Evolutionary conservation across 1,139 yeast species (phyloP).

Genomic region (Meyerozyma sp.): DNA sequence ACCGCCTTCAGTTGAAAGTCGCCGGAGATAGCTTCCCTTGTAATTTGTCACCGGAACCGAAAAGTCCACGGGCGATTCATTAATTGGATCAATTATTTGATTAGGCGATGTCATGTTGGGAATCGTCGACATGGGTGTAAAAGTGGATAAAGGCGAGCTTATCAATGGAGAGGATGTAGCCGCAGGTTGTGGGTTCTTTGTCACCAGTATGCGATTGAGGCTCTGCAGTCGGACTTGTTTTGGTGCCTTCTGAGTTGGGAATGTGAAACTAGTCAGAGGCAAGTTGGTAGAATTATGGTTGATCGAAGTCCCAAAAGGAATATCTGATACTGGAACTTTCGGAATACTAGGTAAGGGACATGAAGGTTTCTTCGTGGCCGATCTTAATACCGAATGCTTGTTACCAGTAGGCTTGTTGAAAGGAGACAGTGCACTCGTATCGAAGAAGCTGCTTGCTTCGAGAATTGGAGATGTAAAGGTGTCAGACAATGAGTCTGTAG

Average conservation of each 20-base stretch:
- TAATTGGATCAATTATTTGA: slow-evolving; percentile 31
- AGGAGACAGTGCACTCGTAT: slow-evolving; percentile 7
- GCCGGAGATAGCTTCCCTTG: slow-evolving; percentile 17
- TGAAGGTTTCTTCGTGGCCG: slow-evolving; percentile 16
- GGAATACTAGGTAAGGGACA: slow-evolving; percentile 11
- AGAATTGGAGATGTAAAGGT: slow-evolving; percentile 20
- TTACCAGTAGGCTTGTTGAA: slow-evolving; percentile 2
- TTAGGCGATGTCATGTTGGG: slow-evolving; percentile 18
- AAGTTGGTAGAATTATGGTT: slow-evolving; percentile 1
- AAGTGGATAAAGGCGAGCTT: slow-evolving; percentile 32
- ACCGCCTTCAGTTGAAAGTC: slow-evolving; percentile 20
- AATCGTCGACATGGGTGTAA: slow-evolving; percentile 26
- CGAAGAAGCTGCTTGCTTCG: slow-evolving; percentile 16
- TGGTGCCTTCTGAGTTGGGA: slow-evolving; percentile 4
- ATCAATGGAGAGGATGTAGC: slow-evolving; percentile 26
- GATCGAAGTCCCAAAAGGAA: slow-evolving; percentile 5
- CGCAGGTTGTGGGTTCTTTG: slow-evolving; percentile 3
- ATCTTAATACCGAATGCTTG: slow-evolving; percentile 8
- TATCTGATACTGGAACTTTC: slow-evolving; percentile 5
- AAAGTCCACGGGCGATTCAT: slow-evolving; percentile 40
- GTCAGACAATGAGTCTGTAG: slow-evolving; percentile 26
- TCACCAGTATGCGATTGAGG: not conserved
- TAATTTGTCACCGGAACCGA: slow-evolving; percentile 21
- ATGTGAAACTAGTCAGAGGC: slow-evolving; percentile 1
- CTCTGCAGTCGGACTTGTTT: not conserved